A percentile compares a stretch with the other conserved stretches of the same genome.
These are phyloP conservation scores for Hypericum perforatum DNA, from an alignment of 345 rosid species.

Conservation along the genomic window DNA sequence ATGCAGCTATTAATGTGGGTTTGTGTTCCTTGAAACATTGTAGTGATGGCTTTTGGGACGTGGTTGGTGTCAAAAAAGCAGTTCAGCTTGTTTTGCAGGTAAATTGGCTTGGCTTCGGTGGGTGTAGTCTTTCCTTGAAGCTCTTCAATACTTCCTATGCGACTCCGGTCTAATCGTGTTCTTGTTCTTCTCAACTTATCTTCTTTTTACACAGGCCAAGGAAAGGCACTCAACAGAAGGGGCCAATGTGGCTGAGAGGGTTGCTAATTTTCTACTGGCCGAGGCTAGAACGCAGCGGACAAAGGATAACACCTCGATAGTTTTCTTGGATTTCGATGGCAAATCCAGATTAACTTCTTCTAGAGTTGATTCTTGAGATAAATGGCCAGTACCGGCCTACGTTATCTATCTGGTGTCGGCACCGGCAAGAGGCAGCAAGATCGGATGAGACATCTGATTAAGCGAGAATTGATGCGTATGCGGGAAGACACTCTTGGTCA, in stretches of 20 bases:
- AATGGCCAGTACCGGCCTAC: neutral
- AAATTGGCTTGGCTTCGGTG: slow-evolving; percentile 3
- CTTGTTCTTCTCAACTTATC: neutral
- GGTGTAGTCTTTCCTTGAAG: neutral
- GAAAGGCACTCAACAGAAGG: slow-evolving; percentile 28
- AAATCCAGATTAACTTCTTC: slow-evolving; percentile 26
- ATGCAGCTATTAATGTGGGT: too few relatives aligned
- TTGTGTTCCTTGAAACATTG: slow-evolving; percentile 7
- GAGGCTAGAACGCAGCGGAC: slow-evolving; percentile 87
- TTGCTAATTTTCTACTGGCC: slow-evolving; percentile 56
- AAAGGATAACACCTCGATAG: slow-evolving; percentile 85
- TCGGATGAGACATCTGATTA: too few relatives aligned
- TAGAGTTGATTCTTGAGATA: slow-evolving; percentile 35
- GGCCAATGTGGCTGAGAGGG: slow-evolving; percentile 56
- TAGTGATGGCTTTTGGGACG: slow-evolving; percentile 98
- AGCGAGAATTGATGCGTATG: too few relatives aligned
- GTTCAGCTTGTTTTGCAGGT: slow-evolving; percentile 68
- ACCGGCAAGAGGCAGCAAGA: neutral
- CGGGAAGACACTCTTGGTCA: too few relatives aligned
- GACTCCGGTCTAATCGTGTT: neutral
- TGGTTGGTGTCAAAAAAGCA: slow-evolving; percentile 63
- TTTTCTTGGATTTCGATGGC: slow-evolving; percentile 66
- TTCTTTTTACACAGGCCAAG: slow-evolving; percentile 32
- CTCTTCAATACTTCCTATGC: neutral
- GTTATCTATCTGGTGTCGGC: neutral